Conservation (phyloP, 208 protist genomes). For the Blechomonas ayalai region DNA sequence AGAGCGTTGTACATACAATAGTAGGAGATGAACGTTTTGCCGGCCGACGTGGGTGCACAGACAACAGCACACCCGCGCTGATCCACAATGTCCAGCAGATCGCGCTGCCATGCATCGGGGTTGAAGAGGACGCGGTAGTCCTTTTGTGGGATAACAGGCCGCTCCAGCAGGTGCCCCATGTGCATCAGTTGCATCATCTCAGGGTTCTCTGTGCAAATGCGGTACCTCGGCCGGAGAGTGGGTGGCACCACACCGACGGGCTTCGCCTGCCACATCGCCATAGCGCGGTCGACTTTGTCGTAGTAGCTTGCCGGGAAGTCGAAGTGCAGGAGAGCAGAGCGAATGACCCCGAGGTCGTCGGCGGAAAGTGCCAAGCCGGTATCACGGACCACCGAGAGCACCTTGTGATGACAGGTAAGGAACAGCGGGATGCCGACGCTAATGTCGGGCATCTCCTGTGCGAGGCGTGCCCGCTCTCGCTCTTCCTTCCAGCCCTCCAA, state of each 20-base stretch:
- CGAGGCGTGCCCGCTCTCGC: conserved; percentile 61
- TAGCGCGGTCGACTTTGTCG: conserved; percentile 58
- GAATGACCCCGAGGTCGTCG: conserved; percentile 65
- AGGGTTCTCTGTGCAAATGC: conserved; percentile 42
- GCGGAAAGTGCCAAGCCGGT: conserved; percentile 41
- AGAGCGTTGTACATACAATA: conserved; percentile 94
- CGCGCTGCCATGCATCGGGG: conserved; percentile 93
- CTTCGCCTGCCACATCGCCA: conserved; percentile 54
- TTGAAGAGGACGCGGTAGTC: conserved; percentile 91
- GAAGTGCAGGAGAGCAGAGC: conserved; percentile 65
- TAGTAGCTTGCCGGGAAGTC: conserved; percentile 74
- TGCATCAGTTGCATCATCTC: conserved; percentile 81
- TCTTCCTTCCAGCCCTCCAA: conserved; percentile 73
- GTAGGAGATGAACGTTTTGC: conserved; percentile 96
- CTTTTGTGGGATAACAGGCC: conserved; percentile 53
- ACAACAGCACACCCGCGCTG: conserved; percentile 86
- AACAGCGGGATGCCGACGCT: conserved; percentile 65
- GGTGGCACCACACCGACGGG: conserved; percentile 25
- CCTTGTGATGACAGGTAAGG: conserved; percentile 69
- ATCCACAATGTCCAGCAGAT: conserved; percentile 94
- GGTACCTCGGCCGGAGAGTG: conserved; percentile 33
- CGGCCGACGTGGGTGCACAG: conserved; percentile 93
- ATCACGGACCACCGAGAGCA: conserved; percentile 62
- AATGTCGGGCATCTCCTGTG: conserved; percentile 43
- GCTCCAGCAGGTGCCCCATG: conserved; percentile 88